phyloP scores from a whole-genome alignment of 345 rosid species.

The Triadica sebifera region DNA sequence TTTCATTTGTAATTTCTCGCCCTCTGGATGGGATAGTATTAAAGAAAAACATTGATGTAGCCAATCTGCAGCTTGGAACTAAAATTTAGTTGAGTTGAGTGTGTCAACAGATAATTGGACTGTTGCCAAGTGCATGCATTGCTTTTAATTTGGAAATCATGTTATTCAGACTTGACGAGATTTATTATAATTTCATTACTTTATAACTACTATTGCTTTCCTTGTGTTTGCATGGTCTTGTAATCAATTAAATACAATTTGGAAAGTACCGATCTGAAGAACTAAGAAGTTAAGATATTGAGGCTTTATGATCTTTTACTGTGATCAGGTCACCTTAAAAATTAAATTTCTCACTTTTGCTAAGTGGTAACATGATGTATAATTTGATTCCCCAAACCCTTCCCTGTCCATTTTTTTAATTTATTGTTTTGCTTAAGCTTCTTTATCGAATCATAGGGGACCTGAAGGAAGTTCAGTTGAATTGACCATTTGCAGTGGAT shows the following conservation, averaged over 20 bases:
- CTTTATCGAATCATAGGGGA: conserved; percentile 43
- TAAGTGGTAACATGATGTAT: background rate
- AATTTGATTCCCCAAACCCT: background rate
- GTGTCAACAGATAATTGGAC: background rate
- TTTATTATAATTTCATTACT: too few species aligned
- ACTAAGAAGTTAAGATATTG: background rate
- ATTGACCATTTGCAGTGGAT: conserved; percentile 68
- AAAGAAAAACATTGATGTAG: background rate
- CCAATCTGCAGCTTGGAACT: background rate
- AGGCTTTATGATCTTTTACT: background rate
- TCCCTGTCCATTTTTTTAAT: background rate
- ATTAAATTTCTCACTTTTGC: background rate
- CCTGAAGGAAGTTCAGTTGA: conserved; percentile 88
- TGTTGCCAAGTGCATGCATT: background rate
- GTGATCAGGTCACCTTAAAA: background rate
- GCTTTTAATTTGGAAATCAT: background rate
- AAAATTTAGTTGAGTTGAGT: background rate
- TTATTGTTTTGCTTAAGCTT: conserved; percentile 12
- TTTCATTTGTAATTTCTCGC: conserved; percentile 2
- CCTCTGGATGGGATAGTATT: background rate
- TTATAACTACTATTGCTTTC: too few species aligned
- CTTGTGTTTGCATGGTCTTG: background rate
- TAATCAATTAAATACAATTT: background rate
- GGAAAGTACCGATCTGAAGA: background rate
- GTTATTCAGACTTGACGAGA: too few species aligned